Percentiles rank a stretch among this genome's conserved stretches.
These are phyloP conservation scores for Medicago ruthenica DNA, from an alignment of 306 rosid species.

Conservation along the genomic window DNA sequence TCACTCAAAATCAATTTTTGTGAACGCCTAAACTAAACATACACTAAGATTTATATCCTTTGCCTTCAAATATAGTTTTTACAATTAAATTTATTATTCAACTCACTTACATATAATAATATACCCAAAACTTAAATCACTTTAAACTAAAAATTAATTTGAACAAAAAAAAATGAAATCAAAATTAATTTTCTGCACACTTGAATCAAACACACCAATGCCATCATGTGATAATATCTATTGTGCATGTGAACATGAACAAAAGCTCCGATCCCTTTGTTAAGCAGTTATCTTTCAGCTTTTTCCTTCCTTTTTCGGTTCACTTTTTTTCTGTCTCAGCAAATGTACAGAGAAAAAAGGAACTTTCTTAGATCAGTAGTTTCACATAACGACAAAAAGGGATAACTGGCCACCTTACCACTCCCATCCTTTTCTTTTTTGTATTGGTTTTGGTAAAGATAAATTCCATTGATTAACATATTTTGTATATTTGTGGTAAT, in stretches of 20 bases:
- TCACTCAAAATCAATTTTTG: too few relatives aligned
- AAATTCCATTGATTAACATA: constrained; percentile 35
- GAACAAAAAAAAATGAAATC: too few relatives aligned
- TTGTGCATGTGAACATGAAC: background rate
- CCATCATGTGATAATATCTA: background rate
- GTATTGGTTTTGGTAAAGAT: constrained; percentile 60
- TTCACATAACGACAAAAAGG: constrained; percentile 68
- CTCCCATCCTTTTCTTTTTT: constrained; percentile 59
- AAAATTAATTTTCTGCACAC: too few relatives aligned
- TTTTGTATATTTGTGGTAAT: constrained; percentile 49
- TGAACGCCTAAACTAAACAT: too few relatives aligned
- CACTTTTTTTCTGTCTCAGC: constrained; percentile 30
- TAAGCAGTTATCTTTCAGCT: constrained; percentile 11
- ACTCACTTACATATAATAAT: too few relatives aligned
- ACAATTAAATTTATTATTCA: too few relatives aligned
- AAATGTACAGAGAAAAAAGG: constrained; percentile 43
- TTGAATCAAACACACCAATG: too few relatives aligned
- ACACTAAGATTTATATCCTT: too few relatives aligned
- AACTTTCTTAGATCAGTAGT: constrained; percentile 45
- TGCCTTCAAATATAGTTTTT: too few relatives aligned
- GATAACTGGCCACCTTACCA: constrained; percentile 53
- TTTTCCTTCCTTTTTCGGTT: background rate
- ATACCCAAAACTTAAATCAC: too few relatives aligned
- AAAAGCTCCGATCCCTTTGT: background rate
- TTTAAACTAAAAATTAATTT: too few relatives aligned